A percentile compares a stretch with the other conserved stretches of the same genome.
Evolutionary conservation across 495 filamentous ascomycete genomes (phyloP).

Genomic region (Podospora tetraspora): DNA sequence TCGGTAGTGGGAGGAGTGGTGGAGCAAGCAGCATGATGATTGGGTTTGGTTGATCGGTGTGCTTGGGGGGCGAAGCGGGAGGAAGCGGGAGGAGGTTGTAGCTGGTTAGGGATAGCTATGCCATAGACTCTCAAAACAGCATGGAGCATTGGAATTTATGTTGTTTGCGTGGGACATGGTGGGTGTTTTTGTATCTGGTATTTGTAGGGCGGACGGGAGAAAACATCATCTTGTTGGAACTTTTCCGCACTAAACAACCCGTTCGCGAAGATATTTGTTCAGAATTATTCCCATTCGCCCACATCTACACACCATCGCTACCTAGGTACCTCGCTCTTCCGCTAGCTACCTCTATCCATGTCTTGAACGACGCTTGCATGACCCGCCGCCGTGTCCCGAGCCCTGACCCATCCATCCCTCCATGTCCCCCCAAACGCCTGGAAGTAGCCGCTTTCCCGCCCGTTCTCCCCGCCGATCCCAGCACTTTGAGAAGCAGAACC

Average conservation of each 20-base stretch:
- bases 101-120: constrained; percentile 4
- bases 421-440: neutral
- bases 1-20: neutral
- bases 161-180: neutral
- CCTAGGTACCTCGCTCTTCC: neutral
- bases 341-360: neutral
- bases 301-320: neutral
- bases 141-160: neutral
- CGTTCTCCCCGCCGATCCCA: neutral
- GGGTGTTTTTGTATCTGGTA: too few relatives aligned
- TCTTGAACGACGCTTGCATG: neutral
- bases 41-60: neutral
- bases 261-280: too few relatives aligned
- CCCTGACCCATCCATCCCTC: neutral
- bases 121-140: neutral
- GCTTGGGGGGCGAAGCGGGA: neutral
- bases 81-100: neutral
- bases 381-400: neutral
- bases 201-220: too few relatives aligned
- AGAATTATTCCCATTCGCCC: neutral
- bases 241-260: too few relatives aligned
- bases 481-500: neutral
- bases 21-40: neutral
- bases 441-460: neutral
- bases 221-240: too few relatives aligned